Percentiles rank a stretch among this genome's conserved stretches.
Conservation (phyloP, 768 basidiomycete genomes). For the Nevesoporus exiguus region DNA sequence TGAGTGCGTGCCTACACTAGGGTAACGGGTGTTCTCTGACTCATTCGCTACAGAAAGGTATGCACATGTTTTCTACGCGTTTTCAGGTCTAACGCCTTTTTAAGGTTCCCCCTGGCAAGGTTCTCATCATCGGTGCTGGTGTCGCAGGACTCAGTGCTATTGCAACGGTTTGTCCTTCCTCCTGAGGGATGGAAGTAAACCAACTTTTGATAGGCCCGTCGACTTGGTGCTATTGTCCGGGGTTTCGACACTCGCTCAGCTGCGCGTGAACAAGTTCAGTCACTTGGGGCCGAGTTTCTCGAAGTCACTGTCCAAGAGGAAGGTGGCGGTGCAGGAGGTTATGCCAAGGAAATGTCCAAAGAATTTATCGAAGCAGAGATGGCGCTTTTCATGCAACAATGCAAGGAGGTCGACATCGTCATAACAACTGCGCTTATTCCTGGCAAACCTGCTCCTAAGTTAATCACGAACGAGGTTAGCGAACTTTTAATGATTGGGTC, state of each 20-base stretch:
- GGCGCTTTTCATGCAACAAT: constrained; percentile 84
- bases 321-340: constrained; percentile 78
- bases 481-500: background rate
- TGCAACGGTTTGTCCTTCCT: constrained; percentile 53
- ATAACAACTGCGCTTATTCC: constrained; percentile 87
- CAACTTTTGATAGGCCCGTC: constrained; percentile 52
- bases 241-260: constrained; percentile 86
- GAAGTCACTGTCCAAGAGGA: constrained; percentile 79
- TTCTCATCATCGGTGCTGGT: constrained; percentile 84
- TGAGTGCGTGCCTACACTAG: constrained; percentile 36
- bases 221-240: constrained; percentile 84
- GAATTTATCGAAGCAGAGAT: constrained; percentile 87
- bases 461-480: constrained; percentile 67
- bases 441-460: constrained; percentile 80
- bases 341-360: constrained; percentile 89
- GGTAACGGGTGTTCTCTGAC: constrained; percentile 6
- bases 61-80: background rate
- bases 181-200: background rate
- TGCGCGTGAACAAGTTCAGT: constrained; percentile 86
- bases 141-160: constrained; percentile 89
- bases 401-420: constrained; percentile 86
- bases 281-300: constrained; percentile 87
- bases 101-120: constrained; percentile 83
- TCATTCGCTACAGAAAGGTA: constrained; percentile 40
- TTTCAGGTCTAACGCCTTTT: constrained; percentile 16